Conservation (phyloP, 2,329 filamentous ascomycete genomes). For the Chrysoporthe puriensis region DNA sequence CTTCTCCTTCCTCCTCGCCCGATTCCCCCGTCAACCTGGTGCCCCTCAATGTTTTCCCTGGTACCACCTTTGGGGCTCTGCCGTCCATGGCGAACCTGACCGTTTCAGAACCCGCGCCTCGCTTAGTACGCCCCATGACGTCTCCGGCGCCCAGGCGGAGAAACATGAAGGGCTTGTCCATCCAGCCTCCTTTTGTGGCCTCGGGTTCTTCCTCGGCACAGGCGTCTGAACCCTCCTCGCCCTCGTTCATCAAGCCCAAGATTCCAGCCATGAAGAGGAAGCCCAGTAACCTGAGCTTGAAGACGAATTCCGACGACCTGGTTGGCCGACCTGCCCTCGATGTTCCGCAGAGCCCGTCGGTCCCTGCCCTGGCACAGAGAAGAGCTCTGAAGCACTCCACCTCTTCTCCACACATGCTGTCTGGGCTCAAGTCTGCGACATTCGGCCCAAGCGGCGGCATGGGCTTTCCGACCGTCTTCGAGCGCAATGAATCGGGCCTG, state of each 20-base stretch:
- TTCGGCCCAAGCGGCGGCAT: conserved; percentile 66
- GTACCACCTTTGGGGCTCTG: conserved; percentile 58
- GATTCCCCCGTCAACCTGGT: conserved; percentile 82
- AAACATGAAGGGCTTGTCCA: conserved; percentile 83
- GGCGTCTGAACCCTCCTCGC: conserved; percentile 70
- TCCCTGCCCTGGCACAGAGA: conserved; percentile 63
- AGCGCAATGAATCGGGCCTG: conserved; percentile 63
- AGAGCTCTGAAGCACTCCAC: conserved; percentile 69
- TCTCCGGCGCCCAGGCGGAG: conserved; percentile 74
- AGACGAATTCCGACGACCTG: conserved; percentile 67
- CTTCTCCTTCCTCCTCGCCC: conserved; percentile 88
- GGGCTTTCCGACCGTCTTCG: conserved; percentile 64
- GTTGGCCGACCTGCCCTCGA: conserved; percentile 54
- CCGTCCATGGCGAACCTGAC: conserved; percentile 52
- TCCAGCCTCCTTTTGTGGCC: conserved; percentile 64
- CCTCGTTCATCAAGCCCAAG: conserved; percentile 78
- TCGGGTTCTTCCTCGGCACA: conserved; percentile 53
- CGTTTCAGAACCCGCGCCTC: conserved; percentile 45
- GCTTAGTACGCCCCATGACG: conserved; percentile 63
- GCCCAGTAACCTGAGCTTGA: conserved; percentile 77
- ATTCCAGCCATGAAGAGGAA: conserved; percentile 74
- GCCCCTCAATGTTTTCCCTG: conserved; percentile 70
- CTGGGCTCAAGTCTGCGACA: conserved; percentile 59
- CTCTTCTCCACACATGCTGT: conserved; percentile 69
- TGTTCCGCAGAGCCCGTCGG: conserved; percentile 57